Evolutionary conservation across 306 rosid genomes (phyloP), one percentile per base, ranked within the genome.

Genomic region (Comarum palustre): DNA sequence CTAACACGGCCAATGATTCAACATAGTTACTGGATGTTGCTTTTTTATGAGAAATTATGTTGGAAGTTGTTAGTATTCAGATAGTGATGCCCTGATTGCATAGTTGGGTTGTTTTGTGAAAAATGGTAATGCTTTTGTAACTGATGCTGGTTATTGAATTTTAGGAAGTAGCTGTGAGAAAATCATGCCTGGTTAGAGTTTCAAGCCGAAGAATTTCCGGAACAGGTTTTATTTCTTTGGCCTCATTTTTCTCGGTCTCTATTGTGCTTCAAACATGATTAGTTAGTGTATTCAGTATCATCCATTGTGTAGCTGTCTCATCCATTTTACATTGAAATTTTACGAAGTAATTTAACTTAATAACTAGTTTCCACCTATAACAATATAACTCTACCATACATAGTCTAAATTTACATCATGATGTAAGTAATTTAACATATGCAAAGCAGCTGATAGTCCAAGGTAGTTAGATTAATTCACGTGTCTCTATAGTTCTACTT

Each of bases 141-240:
- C 39, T 43, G 59, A 42, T 66, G 71, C n/a, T 73, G 45, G 24
- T 41, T 43, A 47, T 68, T 69, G 59, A 45, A 19, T 25, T 51
- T 29, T 86, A 84, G 88, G 86, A 66, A 66, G 54, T 41, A 52
- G 16, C 63, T 52, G 68, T 73, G 6, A 24, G 70, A 52, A 85
- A 58, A 51, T 29, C 41, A 38, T 59, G 67, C 75, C 41, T 74
- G 55, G 74, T 19, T 78, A 68, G 78, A 71, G 29, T 82, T 70
- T 66, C 84, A 67, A 73, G 71, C 74, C 75, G 69, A 59, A 72
- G 77, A 73, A 45, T 74, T 14, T 38, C 77, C 36, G 34, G 55
- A 38, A 17, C 87, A 87, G 96, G 96, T 92, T 66, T 68, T 78
- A 68, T 51, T 45, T 66, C 80, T 70, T 77, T 32, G 52, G 39